Conservation (phyloP, 441 rosid species). For the Populus trichocarpa region DNA sequence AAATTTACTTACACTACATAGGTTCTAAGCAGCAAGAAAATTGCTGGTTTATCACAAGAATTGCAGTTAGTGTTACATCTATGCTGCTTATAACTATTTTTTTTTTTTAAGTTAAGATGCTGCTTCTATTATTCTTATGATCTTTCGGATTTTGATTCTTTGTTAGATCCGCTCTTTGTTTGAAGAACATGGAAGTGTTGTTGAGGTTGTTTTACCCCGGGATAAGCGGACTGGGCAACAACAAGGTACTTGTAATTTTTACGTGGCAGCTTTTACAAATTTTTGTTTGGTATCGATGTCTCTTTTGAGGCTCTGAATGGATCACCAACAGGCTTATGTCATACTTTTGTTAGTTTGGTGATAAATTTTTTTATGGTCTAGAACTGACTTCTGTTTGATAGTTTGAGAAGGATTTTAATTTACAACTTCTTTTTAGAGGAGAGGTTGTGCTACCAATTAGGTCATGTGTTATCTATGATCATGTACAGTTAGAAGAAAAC, state of each 20-base stretch:
- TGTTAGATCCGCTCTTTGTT: constrained; percentile 65
- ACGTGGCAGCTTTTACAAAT: no score
- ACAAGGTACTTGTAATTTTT: constrained; percentile 39
- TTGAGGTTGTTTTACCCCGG: constrained; percentile 64
- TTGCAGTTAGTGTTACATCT: not conserved
- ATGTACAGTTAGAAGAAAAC: not conserved
- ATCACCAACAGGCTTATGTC: not conserved
- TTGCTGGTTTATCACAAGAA: not conserved
- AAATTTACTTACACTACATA: not conserved
- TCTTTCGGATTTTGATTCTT: constrained; percentile 10
- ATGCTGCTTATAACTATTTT: not conserved
- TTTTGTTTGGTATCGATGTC: not conserved
- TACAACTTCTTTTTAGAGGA: not conserved
- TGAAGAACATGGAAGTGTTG: constrained; percentile 62
- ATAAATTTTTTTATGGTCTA: not conserved
- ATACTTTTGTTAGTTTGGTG: not conserved
- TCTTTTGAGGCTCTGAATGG: not conserved
- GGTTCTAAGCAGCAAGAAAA: not conserved
- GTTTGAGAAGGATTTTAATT: not conserved
- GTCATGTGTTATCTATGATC: not conserved
- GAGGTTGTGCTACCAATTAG: not conserved
- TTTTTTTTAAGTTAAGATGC: not conserved
- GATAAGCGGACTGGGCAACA: constrained; percentile 69
- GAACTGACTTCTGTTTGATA: not conserved
- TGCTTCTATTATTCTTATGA: not conserved